Evolutionary conservation across 805 yeast species (phyloP), one percentile per base, ranked within the genome.

Genomic region (Metschnikowia cerradonensis): DNA sequence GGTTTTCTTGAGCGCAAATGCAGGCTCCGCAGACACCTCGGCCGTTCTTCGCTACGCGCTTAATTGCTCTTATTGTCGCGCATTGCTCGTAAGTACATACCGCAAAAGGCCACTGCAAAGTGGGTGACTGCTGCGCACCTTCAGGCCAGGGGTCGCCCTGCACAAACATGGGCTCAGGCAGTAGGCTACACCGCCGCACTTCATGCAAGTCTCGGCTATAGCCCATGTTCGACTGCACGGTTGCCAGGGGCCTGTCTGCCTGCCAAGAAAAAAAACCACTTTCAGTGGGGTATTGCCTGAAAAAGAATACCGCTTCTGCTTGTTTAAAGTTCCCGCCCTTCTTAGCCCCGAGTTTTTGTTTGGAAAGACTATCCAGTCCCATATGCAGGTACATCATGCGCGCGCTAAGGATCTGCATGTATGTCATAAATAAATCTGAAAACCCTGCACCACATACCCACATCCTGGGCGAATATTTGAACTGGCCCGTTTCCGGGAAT

Each of bases 391-490:
- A 32, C 36, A 13, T 41, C 45, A 41, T 41, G 45, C 37, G 37
- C 37, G 37, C 45, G 30, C 26, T 17, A 32, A 31, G 45, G 20
- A 30, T 36, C 23, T 30, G 22, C 34, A 41, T 26, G 44, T 23
- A 40, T 40, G 42, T 41, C 6, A 41, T 41, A 17, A 17, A 30
- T 11, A 35, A 41, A 41, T 41, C 41, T 38, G 15, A 20, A 20
- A 38, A 38, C 41, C 44, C 44, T 41, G 44, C 23, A 41, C 34
- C 23, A 41, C 44, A 17, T 41, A 38, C n/a, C 13, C n/a, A 23
- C 44, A 8, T 38, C 26, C 17, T 20, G 13, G 13, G 22, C 30
- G 35, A 13, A 15, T 41, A 26, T 41, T 31, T 19, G 20, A 41
- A 19, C 17, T 11, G 13, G 30, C 13, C 36, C 19, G 14, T 41